Evolutionary conservation across 1,139 yeast genomes (phyloP).

Genomic region (Scheffersomyces insectosa): DNA sequence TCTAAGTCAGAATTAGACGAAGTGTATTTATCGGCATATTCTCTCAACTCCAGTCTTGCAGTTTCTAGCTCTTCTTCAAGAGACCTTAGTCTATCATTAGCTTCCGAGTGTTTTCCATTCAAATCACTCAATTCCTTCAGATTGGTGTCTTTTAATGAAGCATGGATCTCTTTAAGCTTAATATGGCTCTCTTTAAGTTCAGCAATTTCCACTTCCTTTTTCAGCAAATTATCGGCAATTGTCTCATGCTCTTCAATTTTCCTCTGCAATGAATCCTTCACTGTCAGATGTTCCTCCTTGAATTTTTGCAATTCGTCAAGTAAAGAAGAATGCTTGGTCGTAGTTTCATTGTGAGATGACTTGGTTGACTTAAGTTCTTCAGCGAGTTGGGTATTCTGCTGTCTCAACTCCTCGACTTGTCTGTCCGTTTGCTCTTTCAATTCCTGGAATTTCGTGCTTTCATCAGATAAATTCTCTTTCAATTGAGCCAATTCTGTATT

Average conservation of each 20-base stretch:
- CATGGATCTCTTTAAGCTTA: neutral
- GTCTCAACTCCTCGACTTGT: constrained; percentile 1
- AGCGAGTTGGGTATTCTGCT: neutral
- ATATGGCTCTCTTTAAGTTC: neutral
- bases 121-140: neutral
- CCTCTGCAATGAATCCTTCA: neutral
- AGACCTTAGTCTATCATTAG: neutral
- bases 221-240: neutral
- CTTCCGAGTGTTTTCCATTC: neutral
- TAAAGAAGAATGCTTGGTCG: neutral
- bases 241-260: constrained; percentile 1
- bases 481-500: constrained; percentile 1
- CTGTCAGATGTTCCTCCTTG: neutral
- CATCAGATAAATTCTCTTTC: constrained; percentile 4
- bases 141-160: neutral
- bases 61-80: neutral
- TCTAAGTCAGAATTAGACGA: neutral
- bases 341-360: neutral
- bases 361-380: neutral
- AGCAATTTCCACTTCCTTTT: neutral
- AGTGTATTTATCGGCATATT: neutral
- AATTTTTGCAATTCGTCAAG: neutral
- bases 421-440: neutral
- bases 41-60: neutral
- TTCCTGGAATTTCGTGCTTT: neutral